Evolutionary conservation across 2,329 filamentous ascomycete genomes (phyloP).

Genomic region (Tothia fuscella): DNA sequence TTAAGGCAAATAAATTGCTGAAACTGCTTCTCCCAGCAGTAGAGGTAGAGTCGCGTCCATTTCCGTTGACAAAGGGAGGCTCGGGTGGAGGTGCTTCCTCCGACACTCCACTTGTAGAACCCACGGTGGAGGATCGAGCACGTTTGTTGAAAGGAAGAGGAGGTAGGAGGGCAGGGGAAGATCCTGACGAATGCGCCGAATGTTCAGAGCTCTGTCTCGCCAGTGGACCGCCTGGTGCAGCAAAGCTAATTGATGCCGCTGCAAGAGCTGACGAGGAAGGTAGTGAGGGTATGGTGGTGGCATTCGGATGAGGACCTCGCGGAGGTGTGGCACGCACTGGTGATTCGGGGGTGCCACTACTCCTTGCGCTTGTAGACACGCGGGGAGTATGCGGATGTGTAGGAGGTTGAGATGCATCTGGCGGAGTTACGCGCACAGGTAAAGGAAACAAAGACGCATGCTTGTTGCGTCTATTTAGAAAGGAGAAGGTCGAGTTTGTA

Average conservation of each 20-base stretch:
- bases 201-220: slow-evolving; percentile 49
- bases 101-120: slow-evolving; percentile 63
- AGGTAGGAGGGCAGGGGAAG: slow-evolving; percentile 45
- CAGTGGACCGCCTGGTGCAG: slow-evolving; percentile 36
- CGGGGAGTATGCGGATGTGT: slow-evolving; percentile 19
- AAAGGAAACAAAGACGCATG: slow-evolving; percentile 77
- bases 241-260: slow-evolving; percentile 32
- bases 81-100: slow-evolving; percentile 58
- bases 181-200: slow-evolving; percentile 53
- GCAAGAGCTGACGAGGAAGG: slow-evolving; percentile 33
- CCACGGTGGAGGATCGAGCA: slow-evolving; percentile 80
- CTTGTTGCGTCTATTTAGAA: slow-evolving; percentile 62
- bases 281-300: background rate
- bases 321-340: slow-evolving; percentile 14
- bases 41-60: slow-evolving; percentile 64
- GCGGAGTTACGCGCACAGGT: slow-evolving; percentile 31
- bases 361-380: slow-evolving; percentile 19
- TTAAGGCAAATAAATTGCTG: slow-evolving; percentile 71
- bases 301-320: background rate
- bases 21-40: slow-evolving; percentile 84
- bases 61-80: slow-evolving; percentile 36
- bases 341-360: slow-evolving; percentile 10
- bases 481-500: slow-evolving; percentile 62
- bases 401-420: slow-evolving; percentile 16
- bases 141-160: slow-evolving; percentile 49